A percentile compares a stretch with the other conserved stretches of the same genome.
These are phyloP conservation scores for Pholiota conissans DNA, from an alignment of 768 basidiomycete species.

Conservation along the genomic window DNA sequence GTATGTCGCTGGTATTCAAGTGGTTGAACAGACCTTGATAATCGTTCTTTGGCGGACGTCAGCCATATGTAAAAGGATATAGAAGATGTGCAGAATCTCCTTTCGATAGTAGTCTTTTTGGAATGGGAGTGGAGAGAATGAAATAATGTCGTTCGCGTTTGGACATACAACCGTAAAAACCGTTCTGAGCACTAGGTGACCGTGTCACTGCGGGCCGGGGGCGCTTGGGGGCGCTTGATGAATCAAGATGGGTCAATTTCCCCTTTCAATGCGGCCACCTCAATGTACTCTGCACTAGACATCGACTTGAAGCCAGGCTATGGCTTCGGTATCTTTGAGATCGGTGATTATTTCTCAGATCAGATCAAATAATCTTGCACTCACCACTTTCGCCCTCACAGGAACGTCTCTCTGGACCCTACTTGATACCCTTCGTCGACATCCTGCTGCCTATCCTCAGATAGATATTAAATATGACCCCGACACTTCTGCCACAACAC, in stretches of 20 bases:
- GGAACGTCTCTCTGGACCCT: constrained; percentile 80
- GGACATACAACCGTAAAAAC: too few relatives aligned
- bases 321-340: constrained; percentile 77
- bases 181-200: too few relatives aligned
- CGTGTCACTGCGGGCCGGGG: too few relatives aligned
- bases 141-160: too few relatives aligned
- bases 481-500: constrained; percentile 66
- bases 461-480: constrained; percentile 84
- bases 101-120: too few relatives aligned
- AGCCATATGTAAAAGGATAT: constrained; percentile 35
- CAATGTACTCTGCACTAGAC: constrained; percentile 71
- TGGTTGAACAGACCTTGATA: constrained; percentile 38
- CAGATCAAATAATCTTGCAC: too few relatives aligned
- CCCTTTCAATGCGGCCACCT: not conserved
- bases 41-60: constrained; percentile 48
- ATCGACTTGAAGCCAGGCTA: constrained; percentile 74
- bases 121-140: too few relatives aligned
- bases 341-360: constrained; percentile 43
- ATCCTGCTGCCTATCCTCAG: constrained; percentile 73
- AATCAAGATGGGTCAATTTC: not conserved
- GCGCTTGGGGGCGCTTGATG: too few relatives aligned
- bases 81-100: too few relatives aligned
- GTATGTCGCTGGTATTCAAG: not conserved
- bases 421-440: constrained; percentile 63
- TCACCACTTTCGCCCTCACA: constrained; percentile 21